A percentile compares a stretch with the other conserved stretches of the same genome.
phyloP scores from a whole-genome alignment of 805 yeast species.

The Candida hungchunana region DNA sequence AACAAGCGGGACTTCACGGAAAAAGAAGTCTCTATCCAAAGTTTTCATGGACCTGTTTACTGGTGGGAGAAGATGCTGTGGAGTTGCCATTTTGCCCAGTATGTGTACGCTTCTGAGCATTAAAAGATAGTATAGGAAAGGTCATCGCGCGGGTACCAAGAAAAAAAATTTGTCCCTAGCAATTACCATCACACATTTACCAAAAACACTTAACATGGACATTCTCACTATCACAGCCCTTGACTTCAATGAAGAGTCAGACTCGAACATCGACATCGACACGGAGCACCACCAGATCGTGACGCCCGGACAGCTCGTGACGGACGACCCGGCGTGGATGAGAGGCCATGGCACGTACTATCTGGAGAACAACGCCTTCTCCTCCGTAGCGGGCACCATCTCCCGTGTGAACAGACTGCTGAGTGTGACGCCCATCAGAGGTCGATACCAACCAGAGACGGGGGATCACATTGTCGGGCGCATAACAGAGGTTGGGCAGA shows the following conservation, averaged over 20 bases:
- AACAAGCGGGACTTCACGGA: constrained; percentile 51
- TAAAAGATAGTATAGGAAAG: neutral
- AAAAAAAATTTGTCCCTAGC: no score
- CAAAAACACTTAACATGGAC: no score
- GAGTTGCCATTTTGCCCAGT: constrained; percentile 3
- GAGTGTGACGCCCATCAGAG: constrained; percentile 80
- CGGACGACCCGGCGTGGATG: constrained; percentile 97
- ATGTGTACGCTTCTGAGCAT: no score
- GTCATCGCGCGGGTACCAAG: no score
- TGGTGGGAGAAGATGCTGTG: constrained; percentile 49
- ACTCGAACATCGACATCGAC: constrained; percentile 36
- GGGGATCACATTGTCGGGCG: constrained; percentile 97
- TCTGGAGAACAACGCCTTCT: constrained; percentile 67
- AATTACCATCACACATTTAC: no score
- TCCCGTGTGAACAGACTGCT: constrained; percentile 81
- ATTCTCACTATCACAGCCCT: constrained; percentile 17
- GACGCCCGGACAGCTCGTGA: constrained; percentile 95
- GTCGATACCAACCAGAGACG: constrained; percentile 87
- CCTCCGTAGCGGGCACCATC: constrained; percentile 91
- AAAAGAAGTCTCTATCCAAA: constrained; percentile 66
- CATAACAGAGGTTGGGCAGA: constrained; percentile 88
- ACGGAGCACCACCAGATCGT: no score
- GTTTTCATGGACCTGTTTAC: constrained; percentile 56
- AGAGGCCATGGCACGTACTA: constrained; percentile 96
- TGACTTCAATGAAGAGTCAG: constrained; percentile 22